A percentile compares a stretch with the other conserved stretches of the same genome.
phyloP scores from a whole-genome alignment of 257 asterid species.

The Knoxia roxburghii region DNA sequence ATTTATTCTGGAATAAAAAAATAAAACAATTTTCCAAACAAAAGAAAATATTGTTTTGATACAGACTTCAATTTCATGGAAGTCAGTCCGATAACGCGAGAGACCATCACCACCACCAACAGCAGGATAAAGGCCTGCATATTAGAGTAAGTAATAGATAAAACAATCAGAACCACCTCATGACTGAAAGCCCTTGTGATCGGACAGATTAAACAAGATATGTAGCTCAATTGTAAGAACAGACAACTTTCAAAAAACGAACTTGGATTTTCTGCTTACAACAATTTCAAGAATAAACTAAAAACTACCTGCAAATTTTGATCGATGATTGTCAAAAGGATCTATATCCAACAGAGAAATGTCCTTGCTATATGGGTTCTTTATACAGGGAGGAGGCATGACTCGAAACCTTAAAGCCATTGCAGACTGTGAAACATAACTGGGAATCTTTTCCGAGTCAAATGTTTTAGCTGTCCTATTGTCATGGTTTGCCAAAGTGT shows the following conservation, averaged over 20 bases:
- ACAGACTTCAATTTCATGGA: constrained; percentile 76
- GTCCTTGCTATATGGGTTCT: constrained; percentile 67
- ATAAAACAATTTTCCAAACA: not conserved
- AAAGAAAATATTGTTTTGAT: not conserved
- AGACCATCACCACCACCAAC: constrained; percentile 64
- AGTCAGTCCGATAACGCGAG: constrained; percentile 79
- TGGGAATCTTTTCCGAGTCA: constrained; percentile 37
- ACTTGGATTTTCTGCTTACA: not conserved
- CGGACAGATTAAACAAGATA: too few species aligned
- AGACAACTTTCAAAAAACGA: constrained; percentile 2
- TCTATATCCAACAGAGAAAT: constrained; percentile 46
- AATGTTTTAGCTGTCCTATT: constrained; percentile 24
- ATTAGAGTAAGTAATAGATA: constrained; percentile 6
- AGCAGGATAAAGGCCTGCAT: constrained; percentile 53
- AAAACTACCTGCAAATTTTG: constrained; percentile 72
- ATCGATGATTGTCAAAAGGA: constrained; percentile 66
- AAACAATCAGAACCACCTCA: not conserved
- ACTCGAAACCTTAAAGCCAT: constrained; percentile 92
- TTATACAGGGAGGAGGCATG: constrained; percentile 95
- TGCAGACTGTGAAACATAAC: constrained; percentile 91
- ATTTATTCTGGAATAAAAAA: not conserved
- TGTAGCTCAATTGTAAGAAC: not conserved
- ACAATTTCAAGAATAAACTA: not conserved
- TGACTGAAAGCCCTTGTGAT: not conserved
- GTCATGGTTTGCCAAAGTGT: constrained; percentile 31